A percentile compares a stretch with the other conserved stretches of the same genome.
phyloP scores from a whole-genome alignment of 768 basidiomycete genomes.

The Boletus pseudo-olivaceus region DNA sequence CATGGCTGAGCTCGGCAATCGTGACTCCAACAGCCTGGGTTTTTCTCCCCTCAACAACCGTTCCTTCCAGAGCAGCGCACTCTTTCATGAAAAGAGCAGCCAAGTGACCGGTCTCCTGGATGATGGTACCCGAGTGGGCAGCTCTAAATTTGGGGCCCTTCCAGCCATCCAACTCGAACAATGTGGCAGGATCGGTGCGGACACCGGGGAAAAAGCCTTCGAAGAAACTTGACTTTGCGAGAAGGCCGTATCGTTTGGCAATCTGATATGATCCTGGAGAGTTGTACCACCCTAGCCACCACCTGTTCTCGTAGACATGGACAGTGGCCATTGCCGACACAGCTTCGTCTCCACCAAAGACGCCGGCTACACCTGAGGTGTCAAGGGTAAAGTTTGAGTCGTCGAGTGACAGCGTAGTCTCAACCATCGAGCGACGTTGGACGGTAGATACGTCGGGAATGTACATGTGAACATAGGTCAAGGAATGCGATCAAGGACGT shows the following conservation, averaged over 20 bases:
- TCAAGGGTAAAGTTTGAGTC: slow-evolving; percentile 25
- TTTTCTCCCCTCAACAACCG: neutral
- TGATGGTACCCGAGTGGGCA: slow-evolving; percentile 31
- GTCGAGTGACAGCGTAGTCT: neutral
- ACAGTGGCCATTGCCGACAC: slow-evolving; percentile 36
- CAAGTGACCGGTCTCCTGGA: slow-evolving; percentile 43
- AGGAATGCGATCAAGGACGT: no score
- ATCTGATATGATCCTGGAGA: slow-evolving; percentile 35
- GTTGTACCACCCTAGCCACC: slow-evolving; percentile 38
- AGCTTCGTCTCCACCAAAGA: slow-evolving; percentile 37
- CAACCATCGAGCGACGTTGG: no score
- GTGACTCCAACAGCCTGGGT: neutral
- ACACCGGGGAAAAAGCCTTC: slow-evolving; percentile 32
- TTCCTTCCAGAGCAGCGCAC: neutral
- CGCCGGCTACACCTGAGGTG: slow-evolving; percentile 33
- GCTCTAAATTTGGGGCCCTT: slow-evolving; percentile 32
- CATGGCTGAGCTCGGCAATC: neutral
- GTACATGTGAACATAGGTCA: no score
- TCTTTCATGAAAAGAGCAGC: slow-evolving; percentile 44
- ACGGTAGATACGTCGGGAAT: no score
- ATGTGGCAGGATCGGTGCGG: slow-evolving; percentile 28
- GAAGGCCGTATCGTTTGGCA: slow-evolving; percentile 31
- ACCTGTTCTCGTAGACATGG: slow-evolving; percentile 31
- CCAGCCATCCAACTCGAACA: slow-evolving; percentile 29
- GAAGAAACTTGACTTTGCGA: slow-evolving; percentile 31